Evolutionary conservation across 768 basidiomycete genomes (phyloP).

Genomic region (Amanita phalloides): DNA sequence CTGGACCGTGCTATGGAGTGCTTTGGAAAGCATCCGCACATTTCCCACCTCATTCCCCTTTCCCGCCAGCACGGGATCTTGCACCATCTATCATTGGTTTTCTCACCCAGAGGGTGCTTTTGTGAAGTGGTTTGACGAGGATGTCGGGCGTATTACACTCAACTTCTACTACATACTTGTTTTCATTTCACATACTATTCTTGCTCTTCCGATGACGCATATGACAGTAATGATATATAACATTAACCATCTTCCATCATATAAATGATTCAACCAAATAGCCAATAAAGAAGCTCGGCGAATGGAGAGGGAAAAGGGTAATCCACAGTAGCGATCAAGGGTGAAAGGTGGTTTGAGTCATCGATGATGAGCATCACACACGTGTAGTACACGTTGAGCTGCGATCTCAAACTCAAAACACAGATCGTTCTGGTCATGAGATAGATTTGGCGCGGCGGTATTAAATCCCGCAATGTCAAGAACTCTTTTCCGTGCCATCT

Average conservation of each 20-base stretch:
- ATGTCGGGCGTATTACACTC: not conserved
- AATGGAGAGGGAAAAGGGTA: not conserved
- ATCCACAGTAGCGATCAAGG: not conserved
- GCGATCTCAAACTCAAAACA: constrained; percentile 2
- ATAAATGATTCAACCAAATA: not conserved
- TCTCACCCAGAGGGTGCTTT: not conserved
- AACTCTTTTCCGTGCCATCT: not conserved
- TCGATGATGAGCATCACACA: constrained; percentile 16
- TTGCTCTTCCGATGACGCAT: constrained; percentile 1
- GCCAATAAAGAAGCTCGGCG: not conserved
- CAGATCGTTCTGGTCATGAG: not conserved
- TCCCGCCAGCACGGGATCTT: constrained; percentile 4
- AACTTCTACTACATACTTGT: not conserved
- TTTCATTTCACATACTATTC: constrained; percentile 1
- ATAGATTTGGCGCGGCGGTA: not conserved
- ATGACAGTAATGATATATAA: not conserved
- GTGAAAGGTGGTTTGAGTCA: constrained; percentile 8
- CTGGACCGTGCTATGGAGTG: not conserved
- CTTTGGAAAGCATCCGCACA: not conserved
- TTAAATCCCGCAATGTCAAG: constrained; percentile 1
- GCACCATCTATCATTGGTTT: not conserved
- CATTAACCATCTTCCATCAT: not conserved
- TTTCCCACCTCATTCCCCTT: not conserved
- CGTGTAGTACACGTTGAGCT: constrained; percentile 17
- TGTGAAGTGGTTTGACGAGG: not conserved